Evolutionary conservation across 2,329 filamentous ascomycete species (phyloP).

Genomic region (Amylocarpus encephaloides): DNA sequence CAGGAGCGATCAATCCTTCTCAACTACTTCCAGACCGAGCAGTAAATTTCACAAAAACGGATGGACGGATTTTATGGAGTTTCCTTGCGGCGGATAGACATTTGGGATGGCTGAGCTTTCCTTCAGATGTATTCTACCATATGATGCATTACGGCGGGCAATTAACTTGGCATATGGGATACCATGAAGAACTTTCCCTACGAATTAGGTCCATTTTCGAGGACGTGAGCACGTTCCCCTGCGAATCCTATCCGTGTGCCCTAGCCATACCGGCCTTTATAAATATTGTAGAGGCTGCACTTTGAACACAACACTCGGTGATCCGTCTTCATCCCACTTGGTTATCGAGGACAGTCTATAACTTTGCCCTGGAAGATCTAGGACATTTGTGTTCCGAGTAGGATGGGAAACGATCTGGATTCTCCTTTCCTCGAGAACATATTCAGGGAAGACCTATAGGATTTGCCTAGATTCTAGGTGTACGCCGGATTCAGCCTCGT

Average conservation of each 20-base stretch:
- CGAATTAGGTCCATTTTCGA: not conserved
- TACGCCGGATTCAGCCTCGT: no score
- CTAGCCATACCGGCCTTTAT: not conserved
- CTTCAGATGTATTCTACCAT: conserved; percentile 30
- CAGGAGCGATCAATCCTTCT: conserved; percentile 98
- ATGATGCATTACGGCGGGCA: conserved; percentile 27
- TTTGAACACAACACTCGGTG: no score
- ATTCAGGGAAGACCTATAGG: no score
- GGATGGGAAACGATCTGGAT: no score
- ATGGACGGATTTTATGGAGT: conserved; percentile 22
- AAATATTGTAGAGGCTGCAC: not conserved
- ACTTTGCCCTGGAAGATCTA: no score
- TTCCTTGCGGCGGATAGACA: conserved; percentile 27
- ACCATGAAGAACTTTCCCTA: conserved; percentile 1
- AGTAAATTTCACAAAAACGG: conserved; percentile 41
- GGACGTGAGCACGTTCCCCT: not conserved
- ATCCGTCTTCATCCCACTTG: no score
- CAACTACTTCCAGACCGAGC: conserved; percentile 99
- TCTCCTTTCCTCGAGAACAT: no score
- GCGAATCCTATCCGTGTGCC: no score
- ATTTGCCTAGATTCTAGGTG: no score
- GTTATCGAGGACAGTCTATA: no score
- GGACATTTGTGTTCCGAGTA: no score
- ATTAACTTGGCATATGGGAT: conserved; percentile 29
- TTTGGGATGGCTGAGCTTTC: conserved; percentile 24